Evolutionary conservation across 1,139 yeast genomes (phyloP), one percentile per base, ranked within the genome.

Genomic region (Chernovozyma sophiae-reginae): DNA sequence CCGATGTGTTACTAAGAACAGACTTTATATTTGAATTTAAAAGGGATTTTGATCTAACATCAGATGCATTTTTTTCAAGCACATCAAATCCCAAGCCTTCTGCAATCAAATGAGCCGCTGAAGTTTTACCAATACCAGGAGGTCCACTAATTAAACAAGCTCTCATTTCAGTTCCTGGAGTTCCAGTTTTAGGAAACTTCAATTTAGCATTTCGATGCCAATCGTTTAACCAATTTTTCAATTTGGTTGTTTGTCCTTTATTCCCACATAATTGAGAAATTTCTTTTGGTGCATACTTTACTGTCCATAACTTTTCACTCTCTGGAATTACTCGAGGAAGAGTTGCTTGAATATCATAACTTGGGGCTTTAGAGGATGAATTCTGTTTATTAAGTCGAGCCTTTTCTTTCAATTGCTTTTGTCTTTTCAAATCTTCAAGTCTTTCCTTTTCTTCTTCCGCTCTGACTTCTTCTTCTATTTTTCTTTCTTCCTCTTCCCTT

Each of bases 131-230:
- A 39, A 81, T 82, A 16, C 94, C 94, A 0, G 94, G 94, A 3
- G 94, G 90, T 0, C 94, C 94, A 58, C 85, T 84, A 11, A 92
- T 75, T 52, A 92, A 72, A 3, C 83, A 90, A 0, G 98, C 96
- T 38, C 97, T 71, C 12, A 72, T 58, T 1, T 83, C 85, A 6
- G 78, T 62, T 3, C 85, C 90, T 44, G 73, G 82, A 42, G 68
- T 63, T 0, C 80, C 83, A 2, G 79, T 67, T 27, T 61, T 63
- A 45, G 74, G 74, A 58, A 84, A 83, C 1, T 76, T 81, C 14
- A 62, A 55, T 41, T 70, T 74, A 31, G 77, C 65, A 45, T 77
- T 73, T 0, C 62, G 62, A 41, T 77, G 79, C 97, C 97, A 92
- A 49, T 77, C 73, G n/a, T 60, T 60, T 18, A 92, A 69, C 98